A percentile compares a stretch with the other conserved stretches of the same genome.
Conservation (phyloP, 2,329 filamentous ascomycete genomes). For the Penicillium paneum region DNA sequence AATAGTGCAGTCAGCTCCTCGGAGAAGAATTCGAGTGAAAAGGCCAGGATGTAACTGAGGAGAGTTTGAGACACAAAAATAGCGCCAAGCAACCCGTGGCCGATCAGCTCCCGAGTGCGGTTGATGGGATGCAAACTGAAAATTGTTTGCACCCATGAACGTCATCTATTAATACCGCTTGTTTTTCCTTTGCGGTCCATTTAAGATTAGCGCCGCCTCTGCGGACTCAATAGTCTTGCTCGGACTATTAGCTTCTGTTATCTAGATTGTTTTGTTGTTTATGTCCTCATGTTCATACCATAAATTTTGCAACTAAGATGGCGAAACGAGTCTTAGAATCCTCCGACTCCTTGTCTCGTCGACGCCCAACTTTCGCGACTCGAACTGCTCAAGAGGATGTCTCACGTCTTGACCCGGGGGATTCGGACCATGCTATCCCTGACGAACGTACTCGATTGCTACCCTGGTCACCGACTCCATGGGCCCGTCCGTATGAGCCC, state of each 20-base stretch:
- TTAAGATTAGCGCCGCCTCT: background rate
- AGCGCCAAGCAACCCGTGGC: slow-evolving; percentile 6
- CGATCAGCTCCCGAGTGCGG: slow-evolving; percentile 18
- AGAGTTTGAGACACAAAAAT: slow-evolving; percentile 6
- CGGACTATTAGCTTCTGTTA: background rate
- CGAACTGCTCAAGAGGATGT: slow-evolving; percentile 40
- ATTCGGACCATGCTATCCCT: slow-evolving; percentile 21
- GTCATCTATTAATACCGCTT: slow-evolving; percentile 10
- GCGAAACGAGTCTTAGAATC: slow-evolving; percentile 19
- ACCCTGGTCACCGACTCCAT: slow-evolving; percentile 20
- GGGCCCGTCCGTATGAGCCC: slow-evolving; percentile 26
- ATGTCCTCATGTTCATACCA: slow-evolving; percentile 4
- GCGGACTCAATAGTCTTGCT: background rate
- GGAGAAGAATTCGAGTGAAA: slow-evolving; percentile 2
- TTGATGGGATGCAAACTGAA: slow-evolving; percentile 27
- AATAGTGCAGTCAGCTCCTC: background rate
- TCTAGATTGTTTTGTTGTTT: background rate
- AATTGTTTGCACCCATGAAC: slow-evolving; percentile 25
- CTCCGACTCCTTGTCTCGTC: slow-evolving; percentile 32
- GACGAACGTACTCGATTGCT: slow-evolving; percentile 24
- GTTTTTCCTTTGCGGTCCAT: background rate
- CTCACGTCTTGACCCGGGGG: slow-evolving; percentile 34
- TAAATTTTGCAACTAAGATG: slow-evolving; percentile 18
- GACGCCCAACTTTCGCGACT: slow-evolving; percentile 40
- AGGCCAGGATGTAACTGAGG: background rate